These are phyloP conservation scores for Butyriboletus loyo DNA, from an alignment of 768 basidiomycete genomes.

Conservation along the genomic window DNA sequence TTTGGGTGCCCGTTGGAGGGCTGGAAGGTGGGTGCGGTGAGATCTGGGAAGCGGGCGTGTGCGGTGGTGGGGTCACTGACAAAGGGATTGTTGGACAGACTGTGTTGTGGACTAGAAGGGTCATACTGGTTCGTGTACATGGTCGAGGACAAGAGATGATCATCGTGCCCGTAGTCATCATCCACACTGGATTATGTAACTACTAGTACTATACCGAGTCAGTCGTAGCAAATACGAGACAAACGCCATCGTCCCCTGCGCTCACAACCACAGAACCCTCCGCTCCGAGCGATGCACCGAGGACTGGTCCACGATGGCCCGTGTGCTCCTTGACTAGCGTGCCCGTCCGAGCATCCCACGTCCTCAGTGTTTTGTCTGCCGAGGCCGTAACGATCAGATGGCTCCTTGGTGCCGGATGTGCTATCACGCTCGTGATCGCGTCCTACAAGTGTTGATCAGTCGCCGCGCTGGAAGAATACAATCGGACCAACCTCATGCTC, in stretches of 20 bases:
- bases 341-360: constrained; percentile 92
- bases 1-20: constrained; percentile 22
- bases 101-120: constrained; percentile 13
- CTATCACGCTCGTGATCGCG: constrained; percentile 76
- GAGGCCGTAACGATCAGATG: constrained; percentile 84
- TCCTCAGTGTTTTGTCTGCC: constrained; percentile 80
- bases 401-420: constrained; percentile 69
- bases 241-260: constrained; percentile 87
- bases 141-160: constrained; percentile 6
- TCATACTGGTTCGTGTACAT: constrained; percentile 45
- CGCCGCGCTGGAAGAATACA: too few relatives aligned
- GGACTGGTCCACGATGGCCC: constrained; percentile 77
- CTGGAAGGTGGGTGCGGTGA: constrained; percentile 34
- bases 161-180: background rate
- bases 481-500: constrained; percentile 66
- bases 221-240: constrained; percentile 79
- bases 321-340: constrained; percentile 72
- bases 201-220: constrained; percentile 28
- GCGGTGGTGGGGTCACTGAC: constrained; percentile 48
- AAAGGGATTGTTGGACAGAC: constrained; percentile 67
- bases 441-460: constrained; percentile 51
- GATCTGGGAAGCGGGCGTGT: constrained; percentile 62
- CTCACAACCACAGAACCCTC: constrained; percentile 75
- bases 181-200: constrained; percentile 22
- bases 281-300: constrained; percentile 69